phyloP scores from a whole-genome alignment of 148 eudicot genomes.

The Mesembryanthemum crystallinum region DNA sequence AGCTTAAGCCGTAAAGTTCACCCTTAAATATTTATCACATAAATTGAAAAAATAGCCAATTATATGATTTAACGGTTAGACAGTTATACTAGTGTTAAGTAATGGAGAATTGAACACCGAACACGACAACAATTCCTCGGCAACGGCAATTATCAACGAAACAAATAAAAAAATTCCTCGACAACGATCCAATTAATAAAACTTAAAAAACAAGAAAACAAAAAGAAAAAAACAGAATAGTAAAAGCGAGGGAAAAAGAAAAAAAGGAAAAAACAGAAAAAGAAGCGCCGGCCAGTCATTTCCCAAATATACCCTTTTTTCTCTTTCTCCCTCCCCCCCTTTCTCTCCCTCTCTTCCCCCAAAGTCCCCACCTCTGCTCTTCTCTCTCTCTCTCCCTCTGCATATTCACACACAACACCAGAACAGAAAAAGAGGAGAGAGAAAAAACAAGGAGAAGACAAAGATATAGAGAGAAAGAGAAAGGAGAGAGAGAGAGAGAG shows the following conservation, averaged over 20 bases:
- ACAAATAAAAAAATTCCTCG: not conserved
- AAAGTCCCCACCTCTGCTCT: slow-evolving; percentile 27
- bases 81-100: too few relatives aligned
- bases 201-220: not conserved
- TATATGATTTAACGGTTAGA: too few relatives aligned
- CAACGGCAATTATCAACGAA: not conserved
- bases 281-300: not conserved
- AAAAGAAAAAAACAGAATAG: not conserved
- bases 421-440: slow-evolving; percentile 26
- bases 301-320: slow-evolving; percentile 27
- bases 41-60: too few relatives aligned
- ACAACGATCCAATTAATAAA: not conserved
- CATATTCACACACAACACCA: too few relatives aligned
- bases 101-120: too few relatives aligned
- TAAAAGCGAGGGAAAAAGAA: not conserved
- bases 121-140: slow-evolving; percentile 1
- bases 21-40: too few relatives aligned
- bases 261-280: not conserved
- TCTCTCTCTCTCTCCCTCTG: slow-evolving; percentile 18
- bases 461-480: too few relatives aligned
- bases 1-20: too few relatives aligned
- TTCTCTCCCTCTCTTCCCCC: slow-evolving; percentile 12
- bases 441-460: slow-evolving; percentile 1
- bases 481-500: not conserved
- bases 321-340: slow-evolving; percentile 6